Conservation (phyloP, 1,139 yeast genomes). For the Suhomyces coccinellae region DNA sequence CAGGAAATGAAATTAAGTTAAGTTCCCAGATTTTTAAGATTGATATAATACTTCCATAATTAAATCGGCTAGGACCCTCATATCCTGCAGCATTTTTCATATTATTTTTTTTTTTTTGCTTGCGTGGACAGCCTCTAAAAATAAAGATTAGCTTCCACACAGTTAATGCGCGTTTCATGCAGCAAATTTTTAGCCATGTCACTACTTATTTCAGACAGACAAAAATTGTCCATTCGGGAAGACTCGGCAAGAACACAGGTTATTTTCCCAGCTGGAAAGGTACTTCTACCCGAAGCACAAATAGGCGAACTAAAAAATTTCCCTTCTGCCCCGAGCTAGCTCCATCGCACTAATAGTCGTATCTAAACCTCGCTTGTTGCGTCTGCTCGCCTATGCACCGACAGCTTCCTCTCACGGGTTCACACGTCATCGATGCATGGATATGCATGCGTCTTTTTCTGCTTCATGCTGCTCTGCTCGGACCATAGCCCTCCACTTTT, state of each 20-base stretch:
- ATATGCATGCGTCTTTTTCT: no score
- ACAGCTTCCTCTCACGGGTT: not conserved
- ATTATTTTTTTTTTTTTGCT: conserved; percentile 3
- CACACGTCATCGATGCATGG: not conserved
- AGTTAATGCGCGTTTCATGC: conserved; percentile 14
- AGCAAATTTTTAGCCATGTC: conserved; percentile 7
- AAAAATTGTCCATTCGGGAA: conserved; percentile 2
- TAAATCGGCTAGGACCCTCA: conserved; percentile 14
- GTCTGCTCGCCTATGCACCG: not conserved
- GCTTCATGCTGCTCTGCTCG: no score
- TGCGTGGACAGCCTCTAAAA: conserved; percentile 4
- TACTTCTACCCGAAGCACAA: not conserved
- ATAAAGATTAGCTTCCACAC: conserved; percentile 12
- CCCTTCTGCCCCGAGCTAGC: not conserved
- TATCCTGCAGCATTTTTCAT: conserved; percentile 4
- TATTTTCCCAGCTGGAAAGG: not conserved
- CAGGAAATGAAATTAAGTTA: conserved; percentile 6
- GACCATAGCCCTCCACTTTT: no score
- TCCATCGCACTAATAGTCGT: not conserved
- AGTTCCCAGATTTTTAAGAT: conserved; percentile 10
- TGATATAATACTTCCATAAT: conserved; percentile 9
- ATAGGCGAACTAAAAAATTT: not conserved
- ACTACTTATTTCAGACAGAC: conserved; percentile 4
- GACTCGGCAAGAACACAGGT: not conserved
- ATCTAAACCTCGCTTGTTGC: not conserved